These are phyloP conservation scores for Paradendryphiella salina DNA, from an alignment of 2,329 filamentous ascomycete species.

Conservation along the genomic window DNA sequence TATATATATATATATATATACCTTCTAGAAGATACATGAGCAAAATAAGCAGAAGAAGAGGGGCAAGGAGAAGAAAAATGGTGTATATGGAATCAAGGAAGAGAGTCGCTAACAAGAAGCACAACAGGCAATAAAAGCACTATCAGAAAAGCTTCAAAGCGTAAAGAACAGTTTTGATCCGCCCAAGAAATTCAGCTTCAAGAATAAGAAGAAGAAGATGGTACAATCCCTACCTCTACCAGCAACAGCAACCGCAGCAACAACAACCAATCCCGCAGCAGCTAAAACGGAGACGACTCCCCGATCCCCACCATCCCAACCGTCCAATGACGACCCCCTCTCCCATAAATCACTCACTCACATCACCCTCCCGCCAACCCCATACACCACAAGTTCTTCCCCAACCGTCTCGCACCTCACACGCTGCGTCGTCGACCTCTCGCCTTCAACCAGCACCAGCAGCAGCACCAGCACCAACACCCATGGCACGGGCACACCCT, in stretches of 20 bases:
- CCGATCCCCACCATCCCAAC: constrained; percentile 42
- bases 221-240: no score
- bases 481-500: constrained; percentile 55
- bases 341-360: constrained; percentile 53
- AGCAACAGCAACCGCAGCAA: background rate
- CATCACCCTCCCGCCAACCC: constrained; percentile 73
- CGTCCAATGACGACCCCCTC: background rate
- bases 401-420: constrained; percentile 71
- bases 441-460: constrained; percentile 57
- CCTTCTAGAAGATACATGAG: no score
- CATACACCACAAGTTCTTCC: constrained; percentile 67
- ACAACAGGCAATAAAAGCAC: constrained; percentile 71
- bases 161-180: constrained; percentile 67
- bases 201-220: constrained; percentile 57
- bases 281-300: constrained; percentile 20
- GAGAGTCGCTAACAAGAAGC: constrained; percentile 53
- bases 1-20: constrained; percentile 79
- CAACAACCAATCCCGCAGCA: constrained; percentile 18
- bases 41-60: constrained; percentile 65
- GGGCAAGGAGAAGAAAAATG: background rate
- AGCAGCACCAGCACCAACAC: no score
- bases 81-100: constrained; percentile 40
- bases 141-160: constrained; percentile 77
- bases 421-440: constrained; percentile 79
- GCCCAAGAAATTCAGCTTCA: constrained; percentile 84